These are phyloP conservation scores for Vitis rotundifolia DNA, from an alignment of 164 flowering plant genomes.

Conservation along the genomic window DNA sequence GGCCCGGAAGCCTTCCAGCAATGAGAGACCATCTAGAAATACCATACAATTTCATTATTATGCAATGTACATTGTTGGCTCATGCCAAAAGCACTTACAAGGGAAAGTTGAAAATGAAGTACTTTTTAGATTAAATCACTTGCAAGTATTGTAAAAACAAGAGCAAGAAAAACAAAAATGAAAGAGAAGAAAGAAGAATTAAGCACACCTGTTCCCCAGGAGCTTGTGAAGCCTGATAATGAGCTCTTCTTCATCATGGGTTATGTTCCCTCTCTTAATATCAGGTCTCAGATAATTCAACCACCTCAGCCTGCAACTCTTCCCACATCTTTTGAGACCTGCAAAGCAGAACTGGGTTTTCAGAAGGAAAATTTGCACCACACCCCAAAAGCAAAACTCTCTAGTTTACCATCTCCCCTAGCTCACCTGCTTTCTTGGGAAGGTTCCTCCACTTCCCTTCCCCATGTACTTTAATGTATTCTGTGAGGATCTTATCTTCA, in stretches of 20 bases:
- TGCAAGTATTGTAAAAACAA: too few species aligned
- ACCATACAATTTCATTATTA: background rate
- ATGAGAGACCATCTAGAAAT: constrained; percentile 41
- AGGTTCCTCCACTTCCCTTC: constrained; percentile 38
- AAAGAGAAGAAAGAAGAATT: background rate
- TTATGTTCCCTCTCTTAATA: constrained; percentile 33
- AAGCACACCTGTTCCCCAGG: constrained; percentile 29
- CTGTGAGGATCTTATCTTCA: constrained; percentile 32
- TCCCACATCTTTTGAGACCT: constrained; percentile 34
- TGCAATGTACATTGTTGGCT: background rate
- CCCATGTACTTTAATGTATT: constrained; percentile 27
- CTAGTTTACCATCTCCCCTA: background rate
- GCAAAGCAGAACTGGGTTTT: background rate
- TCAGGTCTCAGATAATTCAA: constrained; percentile 30
- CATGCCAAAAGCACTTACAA: background rate
- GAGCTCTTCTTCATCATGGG: constrained; percentile 34
- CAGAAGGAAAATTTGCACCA: too few species aligned
- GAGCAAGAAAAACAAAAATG: background rate
- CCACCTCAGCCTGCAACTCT: constrained; percentile 37
- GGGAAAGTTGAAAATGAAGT: too few species aligned
- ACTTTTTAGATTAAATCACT: too few species aligned
- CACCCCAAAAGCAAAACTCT: too few species aligned
- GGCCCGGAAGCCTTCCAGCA: constrained; percentile 48
- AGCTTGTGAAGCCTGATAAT: constrained; percentile 36
- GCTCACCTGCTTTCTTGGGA: constrained; percentile 31